These are phyloP conservation scores for Thalassiosira profunda DNA, from an alignment of 108 stramenopile genomes.

Conservation along the genomic window DNA sequence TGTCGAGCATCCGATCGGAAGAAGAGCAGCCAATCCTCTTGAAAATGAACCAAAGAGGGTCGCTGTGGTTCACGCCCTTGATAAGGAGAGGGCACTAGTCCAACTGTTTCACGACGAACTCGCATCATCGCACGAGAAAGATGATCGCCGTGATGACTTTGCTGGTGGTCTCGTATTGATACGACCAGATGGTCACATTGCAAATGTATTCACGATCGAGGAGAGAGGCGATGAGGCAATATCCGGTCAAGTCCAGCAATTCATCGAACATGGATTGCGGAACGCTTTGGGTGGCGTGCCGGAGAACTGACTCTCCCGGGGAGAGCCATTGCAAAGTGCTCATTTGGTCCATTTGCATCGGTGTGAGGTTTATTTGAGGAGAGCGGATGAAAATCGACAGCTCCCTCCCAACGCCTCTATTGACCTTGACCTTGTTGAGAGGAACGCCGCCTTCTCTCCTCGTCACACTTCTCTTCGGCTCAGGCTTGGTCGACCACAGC, in stretches of 20 bases:
- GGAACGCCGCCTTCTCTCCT: no score
- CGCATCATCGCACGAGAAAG: not conserved
- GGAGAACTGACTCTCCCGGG: no score
- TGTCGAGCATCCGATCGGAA: not conserved
- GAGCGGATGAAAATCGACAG: no score
- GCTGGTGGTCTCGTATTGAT: constrained; percentile 41
- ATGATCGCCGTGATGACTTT: not conserved
- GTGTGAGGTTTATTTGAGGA: no score
- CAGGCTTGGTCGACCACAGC: no score
- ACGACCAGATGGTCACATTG: constrained; percentile 76
- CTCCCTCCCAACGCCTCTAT: no score
- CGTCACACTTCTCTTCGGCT: no score
- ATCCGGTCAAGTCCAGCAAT: not conserved
- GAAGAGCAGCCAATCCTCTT: no score
- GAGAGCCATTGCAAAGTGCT: no score
- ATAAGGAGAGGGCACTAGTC: constrained; percentile 5
- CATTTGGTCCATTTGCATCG: no score
- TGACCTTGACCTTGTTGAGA: no score
- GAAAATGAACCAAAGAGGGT: not conserved
- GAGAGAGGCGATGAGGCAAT: not conserved
- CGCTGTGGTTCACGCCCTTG: constrained; percentile 16
- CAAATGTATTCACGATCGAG: constrained; percentile 20
- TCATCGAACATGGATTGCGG: constrained; percentile 1
- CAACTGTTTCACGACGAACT: not conserved
- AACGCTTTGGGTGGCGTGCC: constrained; percentile 23